Evolutionary conservation across 345 rosid species (phyloP), one percentile per base, ranked within the genome.

Genomic region (Acer campestre): DNA sequence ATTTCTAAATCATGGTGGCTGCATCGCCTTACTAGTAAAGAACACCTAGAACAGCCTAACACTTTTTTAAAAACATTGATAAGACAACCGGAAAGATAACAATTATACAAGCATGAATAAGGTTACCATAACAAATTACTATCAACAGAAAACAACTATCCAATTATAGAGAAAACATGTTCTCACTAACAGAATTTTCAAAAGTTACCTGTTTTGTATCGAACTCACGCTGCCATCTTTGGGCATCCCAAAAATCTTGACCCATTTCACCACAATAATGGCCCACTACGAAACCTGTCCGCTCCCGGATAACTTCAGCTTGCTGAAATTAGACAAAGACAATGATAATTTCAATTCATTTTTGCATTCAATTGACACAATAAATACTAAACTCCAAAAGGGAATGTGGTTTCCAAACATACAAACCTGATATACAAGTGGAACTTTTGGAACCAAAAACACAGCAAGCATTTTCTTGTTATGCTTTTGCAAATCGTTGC

Each of bases 201-300:
- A 81, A 62, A 78, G 59, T 13, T 76, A 93, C 98, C 98, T 95
- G 97, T 77, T 93, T 95, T 29, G 97, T 77, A 69, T 93, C 99
- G 73, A 95, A 95, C 84, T 95, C 99, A 0, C 93, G 93, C 77
- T 89, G 98, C 99, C 99, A 95, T 80, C 94, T 89, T 72, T 95
- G 82, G 72, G 90, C 75, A 87, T 95, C 98, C 95, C 97, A 95
- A 67, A 95, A 93, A 76, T 92, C 97, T 80, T 90, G 97, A 59
- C 94, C 99, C 99, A 96, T 96, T 80, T 96, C 98, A 75, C 99
- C 99, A 83, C 99, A 96, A 80, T 92, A 96, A 77, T 90, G 94
- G 9, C 99, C 99, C 11, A 96, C 98, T 84, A 87, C 86, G 65
- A 66, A 89, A 83, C 87, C 79, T 66, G 98, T 94, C 70, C 86